Percentiles rank a stretch among this genome's conserved stretches.
Evolutionary conservation across 441 rosid genomes (phyloP).

Genomic region (Pelargonium fulgidum): DNA sequence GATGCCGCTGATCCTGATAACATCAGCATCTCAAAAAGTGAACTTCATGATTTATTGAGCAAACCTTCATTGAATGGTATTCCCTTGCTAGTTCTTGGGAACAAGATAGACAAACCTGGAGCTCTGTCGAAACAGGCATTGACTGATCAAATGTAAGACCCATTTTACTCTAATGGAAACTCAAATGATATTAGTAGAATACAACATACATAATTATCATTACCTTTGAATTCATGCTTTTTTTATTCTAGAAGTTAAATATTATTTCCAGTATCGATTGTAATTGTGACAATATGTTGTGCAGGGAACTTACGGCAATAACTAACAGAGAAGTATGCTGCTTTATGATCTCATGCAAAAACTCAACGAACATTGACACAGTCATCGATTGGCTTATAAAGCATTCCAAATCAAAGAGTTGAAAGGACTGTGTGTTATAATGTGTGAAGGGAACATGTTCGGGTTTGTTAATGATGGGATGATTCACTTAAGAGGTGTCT

Average conservation of each 20-base stretch:
- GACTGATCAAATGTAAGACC: conserved; percentile 55
- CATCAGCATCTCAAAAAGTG: conserved; percentile 51
- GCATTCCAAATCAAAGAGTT: conserved; percentile 56
- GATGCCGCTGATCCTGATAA: conserved; percentile 72
- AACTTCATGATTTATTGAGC: conserved; percentile 64
- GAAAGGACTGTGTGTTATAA: conserved; percentile 13
- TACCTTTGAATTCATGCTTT: neutral
- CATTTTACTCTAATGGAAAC: neutral
- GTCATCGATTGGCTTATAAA: conserved; percentile 72
- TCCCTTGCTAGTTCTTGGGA: conserved; percentile 61
- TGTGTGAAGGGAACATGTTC: neutral
- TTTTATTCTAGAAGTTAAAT: neutral
- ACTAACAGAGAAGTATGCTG: conserved; percentile 65
- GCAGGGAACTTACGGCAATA: conserved; percentile 53
- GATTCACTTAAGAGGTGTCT: neutral
- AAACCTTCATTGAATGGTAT: conserved; percentile 59
- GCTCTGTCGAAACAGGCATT: conserved; percentile 54
- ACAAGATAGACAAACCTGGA: conserved; percentile 67
- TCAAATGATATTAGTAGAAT: neutral
- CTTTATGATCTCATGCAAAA: conserved; percentile 71
- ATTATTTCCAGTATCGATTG: no score
- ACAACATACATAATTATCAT: neutral
- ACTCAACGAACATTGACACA: conserved; percentile 58
- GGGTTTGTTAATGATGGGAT: neutral
- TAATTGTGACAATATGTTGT: conserved; percentile 8